phyloP scores from a whole-genome alignment of 139 green algal species.

The Eudorina sp. region DNA sequence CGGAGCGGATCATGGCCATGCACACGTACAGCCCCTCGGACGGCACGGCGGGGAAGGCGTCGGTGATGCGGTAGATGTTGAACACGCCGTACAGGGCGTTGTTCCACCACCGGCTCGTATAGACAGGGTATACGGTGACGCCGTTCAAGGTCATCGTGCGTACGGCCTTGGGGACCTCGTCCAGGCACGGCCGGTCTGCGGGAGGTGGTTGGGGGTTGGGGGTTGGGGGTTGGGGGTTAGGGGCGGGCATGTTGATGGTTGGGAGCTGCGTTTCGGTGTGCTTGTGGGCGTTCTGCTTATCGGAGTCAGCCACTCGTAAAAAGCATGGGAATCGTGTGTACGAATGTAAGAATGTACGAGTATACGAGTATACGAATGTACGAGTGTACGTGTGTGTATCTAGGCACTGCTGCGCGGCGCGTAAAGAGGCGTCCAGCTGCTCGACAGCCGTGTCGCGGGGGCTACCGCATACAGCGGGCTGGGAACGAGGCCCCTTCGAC shows the following conservation, averaged over 20 bases:
- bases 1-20: not conserved
- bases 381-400: too few relatives aligned
- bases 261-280: not conserved
- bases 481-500: too few relatives aligned
- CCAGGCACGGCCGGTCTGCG: not conserved
- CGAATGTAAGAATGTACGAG: too few relatives aligned
- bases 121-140: not conserved
- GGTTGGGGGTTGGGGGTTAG: too few relatives aligned
- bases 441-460: too few relatives aligned
- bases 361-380: too few relatives aligned
- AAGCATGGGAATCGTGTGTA: too few relatives aligned
- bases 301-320: too few relatives aligned
- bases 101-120: not conserved
- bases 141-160: not conserved
- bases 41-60: not conserved
- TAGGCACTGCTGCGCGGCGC: too few relatives aligned
- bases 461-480: too few relatives aligned
- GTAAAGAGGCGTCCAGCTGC: too few relatives aligned
- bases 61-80: not conserved
- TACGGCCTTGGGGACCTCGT: not conserved
- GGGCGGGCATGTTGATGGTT: not conserved
- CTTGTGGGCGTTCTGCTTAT: not conserved
- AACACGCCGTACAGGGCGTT: not conserved
- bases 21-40: not conserved
- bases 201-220: too few relatives aligned